These are phyloP conservation scores for Pichia nakasei DNA, from an alignment of 805 yeast species.

Conservation along the genomic window DNA sequence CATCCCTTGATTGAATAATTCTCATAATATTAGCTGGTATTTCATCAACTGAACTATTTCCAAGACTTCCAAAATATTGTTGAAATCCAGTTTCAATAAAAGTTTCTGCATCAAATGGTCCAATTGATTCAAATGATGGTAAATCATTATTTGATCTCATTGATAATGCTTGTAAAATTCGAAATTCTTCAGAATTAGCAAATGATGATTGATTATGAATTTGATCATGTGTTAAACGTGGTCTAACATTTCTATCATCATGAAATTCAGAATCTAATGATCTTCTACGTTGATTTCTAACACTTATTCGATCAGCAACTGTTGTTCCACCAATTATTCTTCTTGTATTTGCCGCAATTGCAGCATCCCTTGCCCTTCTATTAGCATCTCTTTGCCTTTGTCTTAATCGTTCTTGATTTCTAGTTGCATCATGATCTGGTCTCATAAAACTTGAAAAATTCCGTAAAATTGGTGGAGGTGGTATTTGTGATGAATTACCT, in stretches of 20 bases:
- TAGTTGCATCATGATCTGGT: neutral
- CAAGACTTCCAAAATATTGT: neutral
- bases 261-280: neutral
- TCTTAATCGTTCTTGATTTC: constrained; percentile 1
- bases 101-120: neutral
- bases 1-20: constrained; percentile 21
- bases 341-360: neutral
- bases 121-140: neutral
- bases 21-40: constrained; percentile 24
- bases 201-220: neutral
- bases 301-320: neutral
- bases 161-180: neutral
- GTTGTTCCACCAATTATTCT: neutral
- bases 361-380: constrained; percentile 3
- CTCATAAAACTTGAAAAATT: neutral
- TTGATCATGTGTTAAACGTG: neutral
- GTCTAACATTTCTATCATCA: neutral
- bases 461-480: neutral
- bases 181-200: neutral
- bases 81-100: neutral
- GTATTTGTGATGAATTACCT: neutral
- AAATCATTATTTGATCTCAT: neutral
- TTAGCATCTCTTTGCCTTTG: neutral
- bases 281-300: neutral
- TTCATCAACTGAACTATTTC: constrained; percentile 9